These are phyloP conservation scores for Dioscorea dumetorum DNA, from an alignment of 106 monocot genomes.

Conservation along the genomic window DNA sequence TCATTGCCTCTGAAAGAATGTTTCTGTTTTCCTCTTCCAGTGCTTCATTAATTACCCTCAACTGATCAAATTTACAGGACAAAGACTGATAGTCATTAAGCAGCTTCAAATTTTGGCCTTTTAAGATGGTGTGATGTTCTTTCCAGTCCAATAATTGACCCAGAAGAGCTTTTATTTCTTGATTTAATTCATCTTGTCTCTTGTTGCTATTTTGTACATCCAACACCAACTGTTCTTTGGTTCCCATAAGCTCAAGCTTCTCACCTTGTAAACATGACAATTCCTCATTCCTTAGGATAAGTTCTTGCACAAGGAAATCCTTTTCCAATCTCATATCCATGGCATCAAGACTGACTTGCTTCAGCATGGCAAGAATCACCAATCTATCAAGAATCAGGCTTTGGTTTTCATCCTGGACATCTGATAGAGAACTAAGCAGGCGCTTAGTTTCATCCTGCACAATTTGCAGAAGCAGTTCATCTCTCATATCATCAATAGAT, in stretches of 20 bases:
- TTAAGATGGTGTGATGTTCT: slow-evolving; percentile 11
- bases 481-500: slow-evolving; percentile 6
- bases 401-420: slow-evolving; percentile 35
- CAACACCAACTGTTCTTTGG: slow-evolving; percentile 26
- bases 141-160: slow-evolving; percentile 22
- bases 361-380: slow-evolving; percentile 42
- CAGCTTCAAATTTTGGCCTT: slow-evolving; percentile 22
- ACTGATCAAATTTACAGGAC: slow-evolving; percentile 16
- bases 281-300: slow-evolving; percentile 23
- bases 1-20: slow-evolving; percentile 36
- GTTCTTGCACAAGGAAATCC: slow-evolving; percentile 31
- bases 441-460: slow-evolving; percentile 30
- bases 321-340: slow-evolving; percentile 32
- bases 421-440: slow-evolving; percentile 30
- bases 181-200: slow-evolving; percentile 29
- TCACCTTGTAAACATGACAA: slow-evolving; percentile 31
- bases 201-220: slow-evolving; percentile 20
- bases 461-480: slow-evolving; percentile 25
- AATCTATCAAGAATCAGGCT: slow-evolving; percentile 45
- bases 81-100: slow-evolving; percentile 24
- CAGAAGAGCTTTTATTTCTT: slow-evolving; percentile 30
- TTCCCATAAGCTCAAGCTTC: slow-evolving; percentile 16
- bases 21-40: slow-evolving; percentile 24
- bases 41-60: slow-evolving; percentile 9
- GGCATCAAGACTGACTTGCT: slow-evolving; percentile 32